phyloP scores from a whole-genome alignment of 1,284 basidiomycete genomes.

The Apiotrichum sp. region DNA sequence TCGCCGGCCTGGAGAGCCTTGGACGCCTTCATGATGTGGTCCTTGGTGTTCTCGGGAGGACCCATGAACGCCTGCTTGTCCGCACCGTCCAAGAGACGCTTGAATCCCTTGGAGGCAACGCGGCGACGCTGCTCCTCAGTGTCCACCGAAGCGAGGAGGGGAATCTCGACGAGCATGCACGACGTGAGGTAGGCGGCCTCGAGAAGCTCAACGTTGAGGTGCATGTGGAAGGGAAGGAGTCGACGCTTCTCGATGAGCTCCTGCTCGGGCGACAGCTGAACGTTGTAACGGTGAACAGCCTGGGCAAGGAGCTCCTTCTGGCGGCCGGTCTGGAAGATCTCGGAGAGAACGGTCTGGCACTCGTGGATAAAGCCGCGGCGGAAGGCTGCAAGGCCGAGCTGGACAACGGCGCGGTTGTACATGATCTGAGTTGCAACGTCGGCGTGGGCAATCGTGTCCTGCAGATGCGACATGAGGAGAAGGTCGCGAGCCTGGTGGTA shows the following conservation, averaged over 20 bases:
- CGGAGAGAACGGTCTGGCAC: slow-evolving; percentile 83
- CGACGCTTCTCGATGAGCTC: slow-evolving; percentile 94
- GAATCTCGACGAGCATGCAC: slow-evolving; percentile 98
- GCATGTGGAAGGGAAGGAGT: slow-evolving; percentile 98
- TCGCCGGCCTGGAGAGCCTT: slow-evolving; percentile 94
- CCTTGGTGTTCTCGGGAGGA: slow-evolving; percentile 95
- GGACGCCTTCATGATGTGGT: slow-evolving; percentile 99
- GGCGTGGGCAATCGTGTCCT: slow-evolving; percentile 90
- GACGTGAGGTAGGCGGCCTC: slow-evolving; percentile 97
- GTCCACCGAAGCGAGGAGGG: slow-evolving; percentile 86
- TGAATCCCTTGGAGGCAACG: slow-evolving; percentile 89
- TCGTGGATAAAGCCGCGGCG: slow-evolving; percentile 91
- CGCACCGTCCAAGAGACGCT: slow-evolving; percentile 90
- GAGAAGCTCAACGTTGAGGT: slow-evolving; percentile 96
- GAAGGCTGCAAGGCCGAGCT: slow-evolving; percentile 95
- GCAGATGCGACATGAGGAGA: slow-evolving; percentile 97
- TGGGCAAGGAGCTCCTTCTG: slow-evolving; percentile 97
- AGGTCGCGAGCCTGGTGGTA: slow-evolving; percentile 97
- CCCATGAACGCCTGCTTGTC: slow-evolving; percentile 97
- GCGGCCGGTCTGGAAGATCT: slow-evolving; percentile 92
- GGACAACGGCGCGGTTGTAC: slow-evolving; percentile 96
- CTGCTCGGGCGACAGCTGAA: slow-evolving; percentile 78
- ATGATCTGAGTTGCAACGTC: slow-evolving; percentile 97
- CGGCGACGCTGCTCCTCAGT: slow-evolving; percentile 89
- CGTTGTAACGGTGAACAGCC: slow-evolving; percentile 86